Conservation (phyloP, 2,329 filamentous ascomycete genomes). For the Daldinia sp. region DNA sequence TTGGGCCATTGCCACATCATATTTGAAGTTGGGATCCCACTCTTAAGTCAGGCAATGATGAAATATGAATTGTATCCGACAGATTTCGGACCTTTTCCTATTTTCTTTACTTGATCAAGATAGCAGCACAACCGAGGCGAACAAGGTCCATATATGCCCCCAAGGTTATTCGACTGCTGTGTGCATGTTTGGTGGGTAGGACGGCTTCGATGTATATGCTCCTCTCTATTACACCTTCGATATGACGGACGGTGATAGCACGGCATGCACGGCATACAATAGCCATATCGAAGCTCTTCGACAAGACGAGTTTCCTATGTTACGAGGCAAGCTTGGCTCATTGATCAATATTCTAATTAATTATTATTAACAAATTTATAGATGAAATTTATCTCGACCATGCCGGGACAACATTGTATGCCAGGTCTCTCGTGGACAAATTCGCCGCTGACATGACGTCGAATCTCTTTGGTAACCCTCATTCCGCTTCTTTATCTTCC, state of each 20-base stretch:
- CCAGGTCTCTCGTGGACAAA: conserved; percentile 80
- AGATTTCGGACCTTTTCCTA: neutral
- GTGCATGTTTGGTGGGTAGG: conserved; percentile 11
- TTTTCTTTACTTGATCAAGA: conserved; percentile 5
- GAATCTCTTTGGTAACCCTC: conserved; percentile 88
- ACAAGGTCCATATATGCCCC: neutral
- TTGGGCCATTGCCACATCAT: conserved; percentile 18
- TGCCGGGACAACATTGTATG: conserved; percentile 87
- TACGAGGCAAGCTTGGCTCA: conserved; percentile 60
- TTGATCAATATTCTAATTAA: neutral
- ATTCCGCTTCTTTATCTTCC: conserved; percentile 84
- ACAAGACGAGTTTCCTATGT: conserved; percentile 72
- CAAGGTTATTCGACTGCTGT: neutral
- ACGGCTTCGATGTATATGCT: conserved; percentile 32
- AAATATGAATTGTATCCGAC: conserved; percentile 8
- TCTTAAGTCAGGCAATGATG: conserved; percentile 15
- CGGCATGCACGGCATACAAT: conserved; percentile 63
- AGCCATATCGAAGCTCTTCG: conserved; percentile 65
- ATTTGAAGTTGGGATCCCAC: conserved; percentile 19
- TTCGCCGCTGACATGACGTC: conserved; percentile 82
- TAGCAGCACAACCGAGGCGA: neutral
- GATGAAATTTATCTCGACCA: conserved; percentile 87
- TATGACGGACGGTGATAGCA: conserved; percentile 41
- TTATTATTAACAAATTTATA: conserved; percentile 48
- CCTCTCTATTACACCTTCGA: conserved; percentile 35